These are phyloP conservation scores for Suhomyces choctaworum DNA, from an alignment of 1,139 yeast genomes.

Conservation along the genomic window DNA sequence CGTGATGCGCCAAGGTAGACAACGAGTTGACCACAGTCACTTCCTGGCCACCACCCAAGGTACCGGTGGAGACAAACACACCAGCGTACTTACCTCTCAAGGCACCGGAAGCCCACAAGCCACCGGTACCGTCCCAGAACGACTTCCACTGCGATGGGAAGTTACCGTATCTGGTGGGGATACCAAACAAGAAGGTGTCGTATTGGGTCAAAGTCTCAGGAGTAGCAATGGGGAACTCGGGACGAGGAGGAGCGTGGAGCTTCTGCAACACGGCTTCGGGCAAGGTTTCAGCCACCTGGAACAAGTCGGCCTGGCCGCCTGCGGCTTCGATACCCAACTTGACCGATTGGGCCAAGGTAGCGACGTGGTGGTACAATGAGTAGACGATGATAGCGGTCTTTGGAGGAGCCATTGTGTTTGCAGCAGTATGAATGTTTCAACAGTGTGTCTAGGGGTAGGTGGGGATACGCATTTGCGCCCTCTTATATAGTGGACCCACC, in stretches of 20 bases:
- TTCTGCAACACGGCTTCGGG: constrained; percentile 57
- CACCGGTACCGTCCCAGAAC: constrained; percentile 83
- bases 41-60: constrained; percentile 87
- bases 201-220: constrained; percentile 57
- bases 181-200: constrained; percentile 78
- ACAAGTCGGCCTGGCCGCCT: constrained; percentile 71
- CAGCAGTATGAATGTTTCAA: no score
- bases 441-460: no score
- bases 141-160: constrained; percentile 80
- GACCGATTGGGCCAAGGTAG: constrained; percentile 65
- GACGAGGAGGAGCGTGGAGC: constrained; percentile 64
- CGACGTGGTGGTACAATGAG: constrained; percentile 80
- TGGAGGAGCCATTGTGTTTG: constrained; percentile 19
- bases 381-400: constrained; percentile 65
- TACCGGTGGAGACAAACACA: constrained; percentile 74
- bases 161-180: constrained; percentile 83
- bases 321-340: constrained; percentile 71
- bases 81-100: constrained; percentile 78
- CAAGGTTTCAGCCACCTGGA: constrained; percentile 80
- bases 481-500: no score
- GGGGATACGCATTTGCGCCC: no score
- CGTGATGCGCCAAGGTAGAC: constrained; percentile 75
- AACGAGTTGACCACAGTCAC: constrained; percentile 63
- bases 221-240: constrained; percentile 70
- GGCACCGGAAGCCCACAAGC: constrained; percentile 77